phyloP scores from a whole-genome alignment of 2,329 filamentous ascomycete species.

The Ramularia endophylla region DNA sequence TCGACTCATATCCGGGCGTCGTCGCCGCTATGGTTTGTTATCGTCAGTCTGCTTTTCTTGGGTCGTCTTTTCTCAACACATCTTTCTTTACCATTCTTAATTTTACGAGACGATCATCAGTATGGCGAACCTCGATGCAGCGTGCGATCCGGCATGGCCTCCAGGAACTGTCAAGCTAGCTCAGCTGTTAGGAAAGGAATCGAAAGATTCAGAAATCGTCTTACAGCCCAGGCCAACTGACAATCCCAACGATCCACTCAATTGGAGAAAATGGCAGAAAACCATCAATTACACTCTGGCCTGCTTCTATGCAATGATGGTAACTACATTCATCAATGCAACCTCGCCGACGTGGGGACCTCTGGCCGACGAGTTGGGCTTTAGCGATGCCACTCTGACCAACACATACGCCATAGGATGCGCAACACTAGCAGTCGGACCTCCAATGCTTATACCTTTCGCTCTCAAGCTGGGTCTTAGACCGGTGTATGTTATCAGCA shows the following conservation, averaged over 20 bases:
- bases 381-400: slow-evolving; percentile 39
- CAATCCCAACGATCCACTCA: slow-evolving; percentile 38
- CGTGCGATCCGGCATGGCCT: slow-evolving; percentile 22
- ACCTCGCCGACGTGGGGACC: slow-evolving; percentile 40
- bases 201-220: slow-evolving; percentile 25
- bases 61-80: too few relatives aligned
- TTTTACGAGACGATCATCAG: too few relatives aligned
- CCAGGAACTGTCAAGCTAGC: slow-evolving; percentile 25
- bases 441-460: slow-evolving; percentile 47
- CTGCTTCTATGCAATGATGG: slow-evolving; percentile 38
- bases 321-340: slow-evolving; percentile 39
- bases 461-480: slow-evolving; percentile 47
- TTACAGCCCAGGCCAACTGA: slow-evolving; percentile 35
- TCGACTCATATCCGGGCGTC: too few relatives aligned
- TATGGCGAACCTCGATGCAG: too few relatives aligned
- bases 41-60: too few relatives aligned
- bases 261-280: slow-evolving; percentile 42
- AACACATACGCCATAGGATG: slow-evolving; percentile 42
- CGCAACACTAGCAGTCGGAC: slow-evolving; percentile 43
- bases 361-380: slow-evolving; percentile 39
- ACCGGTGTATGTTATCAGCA: slow-evolving; percentile 46
- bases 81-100: too few relatives aligned
- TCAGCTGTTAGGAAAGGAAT: slow-evolving; percentile 13
- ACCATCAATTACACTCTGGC: slow-evolving; percentile 38
- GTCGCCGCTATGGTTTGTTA: too few relatives aligned